Evolutionary conservation across 176 grass and related monocot genomes (phyloP), one percentile per base, ranked within the genome.

Genomic region (Elymus sibiricus): DNA sequence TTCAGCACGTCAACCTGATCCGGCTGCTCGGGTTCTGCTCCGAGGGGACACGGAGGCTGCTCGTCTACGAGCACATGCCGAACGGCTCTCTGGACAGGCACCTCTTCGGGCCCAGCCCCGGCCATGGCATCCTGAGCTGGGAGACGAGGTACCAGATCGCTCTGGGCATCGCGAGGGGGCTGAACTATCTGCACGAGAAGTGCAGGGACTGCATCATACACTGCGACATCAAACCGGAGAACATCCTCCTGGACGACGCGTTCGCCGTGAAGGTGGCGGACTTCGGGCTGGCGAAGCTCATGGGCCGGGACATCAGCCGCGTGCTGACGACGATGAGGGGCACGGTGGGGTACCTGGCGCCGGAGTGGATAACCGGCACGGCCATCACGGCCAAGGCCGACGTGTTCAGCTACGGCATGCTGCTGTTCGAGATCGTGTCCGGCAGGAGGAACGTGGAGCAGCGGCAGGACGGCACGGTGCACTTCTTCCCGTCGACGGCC

Each of bases 201-300:
- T 94, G 92, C 80, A 58, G 92, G 40, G 89, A 94, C 42, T 81
- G 89, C 83, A 94, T 94, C 79, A 94, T 94, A 42, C 92, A 94
- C 76, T 94, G 92, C 70, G 92, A 94, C 79, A 91, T 94, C 40
- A 94, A 94, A 79, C 92, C 92, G 1, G 89, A 94, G 86, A 94
- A 94, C 83, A 91, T 94, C 40, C 76, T 94, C 11, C 68, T 94
- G 31, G 86, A 94, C 49, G 83, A 51, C 22, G 38, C 72, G 43
- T 83, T 92, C 67, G 66, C 16, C 0, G 77, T 79, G 6, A 86
- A 86, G 47, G 90, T 92, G 2, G 86, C 79, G 3, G 86, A 92
- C 83, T 92, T 92, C 29, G 90, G 90, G 4, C 79, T 90, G 0
- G 90, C 86, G 6, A 92, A 92, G 83, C 86, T 92, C 34, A 25